A percentile compares a stretch with the other conserved stretches of the same genome.
These are phyloP conservation scores for Sabuloglossum arenarium DNA, from an alignment of 495 filamentous ascomycete species.

Conservation along the genomic window DNA sequence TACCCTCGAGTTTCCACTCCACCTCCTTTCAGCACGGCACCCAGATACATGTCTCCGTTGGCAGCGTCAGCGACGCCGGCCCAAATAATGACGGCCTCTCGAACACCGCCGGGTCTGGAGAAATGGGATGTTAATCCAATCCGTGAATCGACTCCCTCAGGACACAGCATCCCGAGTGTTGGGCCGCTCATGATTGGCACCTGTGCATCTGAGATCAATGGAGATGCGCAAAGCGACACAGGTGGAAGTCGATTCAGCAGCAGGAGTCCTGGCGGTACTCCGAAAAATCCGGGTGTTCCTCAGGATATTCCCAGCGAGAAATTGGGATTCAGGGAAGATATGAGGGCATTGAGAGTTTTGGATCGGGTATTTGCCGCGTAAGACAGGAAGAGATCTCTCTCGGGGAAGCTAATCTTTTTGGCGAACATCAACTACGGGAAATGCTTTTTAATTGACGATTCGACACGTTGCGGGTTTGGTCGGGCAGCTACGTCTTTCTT, in stretches of 20 bases:
- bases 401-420: too few species aligned
- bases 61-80: background rate
- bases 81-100: background rate
- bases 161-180: conserved; percentile 3
- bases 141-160: background rate
- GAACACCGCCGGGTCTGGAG: background rate
- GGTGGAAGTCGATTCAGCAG: conserved; percentile 16
- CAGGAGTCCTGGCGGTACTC: conserved; percentile 13
- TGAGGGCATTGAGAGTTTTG: conserved; percentile 40
- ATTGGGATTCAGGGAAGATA: conserved; percentile 41
- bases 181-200: conserved; percentile 6
- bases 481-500: background rate
- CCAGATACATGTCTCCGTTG: background rate
- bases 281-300: conserved; percentile 24
- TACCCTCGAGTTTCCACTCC: background rate
- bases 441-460: too few species aligned
- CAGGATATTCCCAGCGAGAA: conserved; percentile 45
- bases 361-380: conserved; percentile 18
- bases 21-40: conserved; percentile 1
- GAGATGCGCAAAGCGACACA: conserved; percentile 17
- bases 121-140: background rate
- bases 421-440: too few species aligned
- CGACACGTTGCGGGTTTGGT: background rate
- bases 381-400: background rate
- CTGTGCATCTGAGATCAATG: conserved; percentile 9